phyloP scores from a whole-genome alignment of 345 rosid species.

The Corymbia maculata region DNA sequence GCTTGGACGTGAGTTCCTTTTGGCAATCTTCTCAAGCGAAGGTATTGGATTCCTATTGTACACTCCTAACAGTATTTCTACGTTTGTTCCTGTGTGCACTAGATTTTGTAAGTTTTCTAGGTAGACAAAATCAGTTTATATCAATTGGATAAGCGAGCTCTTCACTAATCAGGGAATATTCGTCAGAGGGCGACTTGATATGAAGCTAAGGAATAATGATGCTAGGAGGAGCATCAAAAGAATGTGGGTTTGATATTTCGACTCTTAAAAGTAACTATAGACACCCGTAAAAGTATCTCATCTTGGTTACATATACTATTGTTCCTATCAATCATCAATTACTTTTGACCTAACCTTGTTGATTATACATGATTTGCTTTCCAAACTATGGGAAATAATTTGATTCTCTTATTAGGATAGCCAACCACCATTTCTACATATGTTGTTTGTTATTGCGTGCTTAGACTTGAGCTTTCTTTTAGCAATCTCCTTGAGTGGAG shows the following conservation, averaged over 20 bases:
- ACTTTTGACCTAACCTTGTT: accelerated
- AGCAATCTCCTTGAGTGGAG: too few species aligned
- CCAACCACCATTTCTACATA: too few species aligned
- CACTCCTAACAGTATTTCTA: accelerated
- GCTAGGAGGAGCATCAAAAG: not conserved
- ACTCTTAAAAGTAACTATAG: not conserved
- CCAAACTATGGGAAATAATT: too few species aligned
- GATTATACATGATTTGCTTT: too few species aligned
- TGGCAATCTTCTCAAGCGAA: accelerated
- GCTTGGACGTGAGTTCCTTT: accelerated
- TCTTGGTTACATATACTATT: accelerated
- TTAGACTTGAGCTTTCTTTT: too few species aligned
- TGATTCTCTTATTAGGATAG: too few species aligned
- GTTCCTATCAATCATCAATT: accelerated
- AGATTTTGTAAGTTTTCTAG: accelerated
- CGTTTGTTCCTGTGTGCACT: accelerated
- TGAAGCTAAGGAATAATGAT: not conserved
- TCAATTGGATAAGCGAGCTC: not conserved
- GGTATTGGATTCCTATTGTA: accelerated
- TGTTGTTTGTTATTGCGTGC: too few species aligned
- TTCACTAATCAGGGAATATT: too few species aligned
- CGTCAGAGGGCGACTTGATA: accelerated
- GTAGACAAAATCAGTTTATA: not conserved
- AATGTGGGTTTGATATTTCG: accelerated
- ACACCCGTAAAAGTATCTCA: too few species aligned